Evolutionary conservation across 495 filamentous ascomycete species (phyloP).

Genomic region (Podospora comata): DNA sequence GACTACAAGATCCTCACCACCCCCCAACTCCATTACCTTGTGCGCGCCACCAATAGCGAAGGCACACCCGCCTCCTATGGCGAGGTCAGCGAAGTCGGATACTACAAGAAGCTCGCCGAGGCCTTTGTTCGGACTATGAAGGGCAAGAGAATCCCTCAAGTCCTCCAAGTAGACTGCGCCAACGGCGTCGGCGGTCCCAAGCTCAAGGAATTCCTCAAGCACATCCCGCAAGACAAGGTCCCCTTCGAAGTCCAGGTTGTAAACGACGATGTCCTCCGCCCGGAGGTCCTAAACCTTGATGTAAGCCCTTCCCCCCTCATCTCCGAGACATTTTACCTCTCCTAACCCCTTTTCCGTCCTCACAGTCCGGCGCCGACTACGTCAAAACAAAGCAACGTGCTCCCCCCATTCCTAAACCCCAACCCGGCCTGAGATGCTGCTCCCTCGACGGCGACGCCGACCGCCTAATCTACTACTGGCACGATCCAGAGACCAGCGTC

Average conservation of each 20-base stretch:
- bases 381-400: conserved; percentile 95
- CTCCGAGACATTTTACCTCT: conserved; percentile 14
- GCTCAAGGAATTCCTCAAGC: conserved; percentile 79
- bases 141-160: conserved; percentile 63
- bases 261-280: conserved; percentile 86
- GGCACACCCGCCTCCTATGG: conserved; percentile 80
- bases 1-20: conserved; percentile 90
- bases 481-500: conserved; percentile 67
- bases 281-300: conserved; percentile 83
- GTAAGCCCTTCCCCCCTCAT: conserved; percentile 45
- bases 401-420: conserved; percentile 76
- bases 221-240: conserved; percentile 63
- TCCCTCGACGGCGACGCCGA: conserved; percentile 96
- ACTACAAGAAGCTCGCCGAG: conserved; percentile 83
- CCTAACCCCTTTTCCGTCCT: not conserved
- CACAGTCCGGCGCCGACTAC: conserved; percentile 88
- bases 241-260: conserved; percentile 77
- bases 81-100: conserved; percentile 81
- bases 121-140: conserved; percentile 80
- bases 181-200: conserved; percentile 97
- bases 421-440: conserved; percentile 73
- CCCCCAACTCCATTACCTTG: conserved; percentile 93
- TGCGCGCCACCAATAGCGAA: conserved; percentile 89
- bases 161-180: conserved; percentile 86
- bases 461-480: conserved; percentile 92